A percentile compares a stretch with the other conserved stretches of the same genome.
These are phyloP conservation scores for Teunomyces aglyptinius DNA, from an alignment of 805 yeast species.

Conservation along the genomic window DNA sequence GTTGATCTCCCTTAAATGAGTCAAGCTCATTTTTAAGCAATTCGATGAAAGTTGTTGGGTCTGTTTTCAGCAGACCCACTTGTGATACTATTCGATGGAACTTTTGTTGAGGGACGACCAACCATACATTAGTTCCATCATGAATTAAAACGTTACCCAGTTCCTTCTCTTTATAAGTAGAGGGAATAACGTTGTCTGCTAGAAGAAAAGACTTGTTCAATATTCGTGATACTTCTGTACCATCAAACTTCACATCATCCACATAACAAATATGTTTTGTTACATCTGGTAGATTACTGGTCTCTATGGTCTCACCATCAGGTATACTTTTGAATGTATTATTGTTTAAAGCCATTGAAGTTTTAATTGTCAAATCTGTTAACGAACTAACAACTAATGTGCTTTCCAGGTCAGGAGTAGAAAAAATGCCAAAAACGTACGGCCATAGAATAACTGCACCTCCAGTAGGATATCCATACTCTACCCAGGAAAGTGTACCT, in stretches of 20 bases:
- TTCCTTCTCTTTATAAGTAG: background rate
- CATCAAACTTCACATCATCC: conserved; percentile 1
- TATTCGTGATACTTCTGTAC: background rate
- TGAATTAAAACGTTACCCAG: conserved; percentile 6
- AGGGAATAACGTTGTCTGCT: background rate
- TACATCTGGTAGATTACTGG: background rate
- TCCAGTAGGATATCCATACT: conserved; percentile 32
- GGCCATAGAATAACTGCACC: conserved; percentile 39
- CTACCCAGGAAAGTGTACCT: conserved; percentile 41
- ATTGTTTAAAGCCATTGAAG: background rate
- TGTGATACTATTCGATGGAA: background rate
- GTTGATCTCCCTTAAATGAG: conserved; percentile 2
- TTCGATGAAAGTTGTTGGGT: background rate
- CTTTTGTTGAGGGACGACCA: conserved; percentile 1
- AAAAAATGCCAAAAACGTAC: conserved; percentile 30
- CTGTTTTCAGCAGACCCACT: background rate
- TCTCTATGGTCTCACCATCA: background rate
- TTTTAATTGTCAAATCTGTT: conserved; percentile 18
- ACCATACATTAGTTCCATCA: conserved; percentile 10
- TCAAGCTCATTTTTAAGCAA: background rate
- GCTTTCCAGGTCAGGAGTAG: conserved; percentile 1
- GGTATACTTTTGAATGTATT: background rate
- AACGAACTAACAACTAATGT: conserved; percentile 25
- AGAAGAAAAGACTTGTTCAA: background rate
- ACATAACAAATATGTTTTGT: background rate